Percentiles rank a stretch among this genome's conserved stretches.
phyloP scores from a whole-genome alignment of 345 rosid species.

The Brassica napus region DNA sequence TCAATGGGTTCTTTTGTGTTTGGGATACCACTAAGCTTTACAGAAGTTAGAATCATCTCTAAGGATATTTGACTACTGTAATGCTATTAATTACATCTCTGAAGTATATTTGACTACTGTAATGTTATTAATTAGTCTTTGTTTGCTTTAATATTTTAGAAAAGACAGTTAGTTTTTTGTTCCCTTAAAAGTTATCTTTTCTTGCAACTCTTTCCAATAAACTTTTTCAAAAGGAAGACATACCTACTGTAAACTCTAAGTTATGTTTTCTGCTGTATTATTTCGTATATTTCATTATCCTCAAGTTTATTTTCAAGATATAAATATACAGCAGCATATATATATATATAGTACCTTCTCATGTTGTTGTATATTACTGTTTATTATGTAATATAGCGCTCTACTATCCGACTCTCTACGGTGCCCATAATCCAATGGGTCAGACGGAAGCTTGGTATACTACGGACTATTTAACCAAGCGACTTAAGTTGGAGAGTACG shows the following conservation, averaged over 20 bases:
- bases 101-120: background rate
- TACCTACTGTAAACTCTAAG: no score
- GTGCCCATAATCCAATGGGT: constrained; percentile 82
- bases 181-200: background rate
- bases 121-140: constrained; percentile 17
- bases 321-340: constrained; percentile 49
- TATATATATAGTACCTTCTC: constrained; percentile 44
- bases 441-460: constrained; percentile 96
- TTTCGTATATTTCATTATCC: constrained; percentile 16
- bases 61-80: constrained; percentile 2
- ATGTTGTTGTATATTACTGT: constrained; percentile 51
- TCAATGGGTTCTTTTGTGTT: background rate
- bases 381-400: constrained; percentile 84
- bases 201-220: constrained; percentile 8
- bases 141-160: constrained; percentile 15
- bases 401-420: constrained; percentile 81
- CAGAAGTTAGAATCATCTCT: background rate
- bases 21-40: background rate
- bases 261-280: constrained; percentile 22
- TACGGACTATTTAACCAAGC: constrained; percentile 75
- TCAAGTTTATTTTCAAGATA: constrained; percentile 41
- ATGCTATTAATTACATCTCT: background rate
- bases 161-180: background rate
- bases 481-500: constrained; percentile 81
- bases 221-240: constrained; percentile 16